Base-by-base conservation (phyloP, 2,329 filamentous ascomycete species). In the Canariomyces notabilis region DNA sequence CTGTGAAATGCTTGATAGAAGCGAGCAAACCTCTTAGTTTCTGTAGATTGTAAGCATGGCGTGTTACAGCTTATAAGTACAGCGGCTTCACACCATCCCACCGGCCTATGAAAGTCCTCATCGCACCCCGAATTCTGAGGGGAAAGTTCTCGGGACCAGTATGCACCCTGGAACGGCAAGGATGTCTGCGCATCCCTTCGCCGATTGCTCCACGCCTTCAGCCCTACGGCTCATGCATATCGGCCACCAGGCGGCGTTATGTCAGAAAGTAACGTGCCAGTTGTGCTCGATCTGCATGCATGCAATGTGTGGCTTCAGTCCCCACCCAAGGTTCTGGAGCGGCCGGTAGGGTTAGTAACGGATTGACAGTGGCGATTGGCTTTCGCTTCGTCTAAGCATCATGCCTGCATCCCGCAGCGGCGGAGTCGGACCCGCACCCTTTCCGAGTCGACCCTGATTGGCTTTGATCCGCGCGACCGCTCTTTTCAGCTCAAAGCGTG, bases 261-360 rank as follows among this genome's bases (percentile, higher is more conserved):
- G 46, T 44, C 46, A 44, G 49, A 46, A 41, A 33, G 51, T 42
- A 49, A 49, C 51, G 45, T 50, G 48, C 26, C 48, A 44, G 40
- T 38, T 39, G 35, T 26, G 22, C 21, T 12, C 29, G 37, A 14
- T 36, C 36, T 6, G 6, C 16, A 32, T 46, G 43, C 48, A 46
- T 16, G 15, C 20, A 12, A 36, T 40, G 31, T 19, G 26, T 9
- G 32, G 34, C 15, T 34, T 20, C 6, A 32, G 18, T 15, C 29
- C 44, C 41, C 35, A 45, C 33, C 42, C 48, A 38, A 16, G 32
- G 40, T 19, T 21, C 41, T 50, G 47, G 47, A 45, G 34, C 37
- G 39, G 36, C 38, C 42, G 44, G 44, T 44, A 41, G 29, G 18
- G 31, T 20, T 39, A 32, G 19, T 35, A 21, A 29, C 2, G 6